These are phyloP conservation scores for Sporisorium iseilematis-ciliati DNA, from an alignment of 1,284 basidiomycete species.

Conservation along the genomic window DNA sequence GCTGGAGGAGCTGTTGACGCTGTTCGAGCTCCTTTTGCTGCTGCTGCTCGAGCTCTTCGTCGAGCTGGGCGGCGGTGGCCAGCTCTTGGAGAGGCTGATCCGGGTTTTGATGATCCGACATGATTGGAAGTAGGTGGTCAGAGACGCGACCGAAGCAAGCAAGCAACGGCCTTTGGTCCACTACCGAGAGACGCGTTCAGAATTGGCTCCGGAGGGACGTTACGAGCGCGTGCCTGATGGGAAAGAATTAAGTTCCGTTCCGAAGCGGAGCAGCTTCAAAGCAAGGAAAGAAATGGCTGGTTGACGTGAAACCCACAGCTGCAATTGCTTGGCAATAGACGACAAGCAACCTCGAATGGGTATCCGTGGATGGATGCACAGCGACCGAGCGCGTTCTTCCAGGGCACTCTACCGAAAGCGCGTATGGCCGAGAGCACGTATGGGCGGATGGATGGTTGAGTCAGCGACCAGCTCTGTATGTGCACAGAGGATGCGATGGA, in stretches of 20 bases:
- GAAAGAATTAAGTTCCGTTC: background rate
- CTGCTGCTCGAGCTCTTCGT: conserved; percentile 50
- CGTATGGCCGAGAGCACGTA: background rate
- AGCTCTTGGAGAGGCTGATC: conserved; percentile 54
- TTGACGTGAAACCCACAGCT: background rate
- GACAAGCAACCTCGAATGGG: background rate
- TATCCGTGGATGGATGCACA: background rate
- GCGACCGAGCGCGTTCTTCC: conserved; percentile 1
- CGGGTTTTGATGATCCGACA: conserved; percentile 46
- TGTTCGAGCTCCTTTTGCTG: conserved; percentile 45
- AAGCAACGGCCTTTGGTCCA: too few relatives aligned
- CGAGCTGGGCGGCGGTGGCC: conserved; percentile 52
- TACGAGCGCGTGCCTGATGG: conserved; percentile 1
- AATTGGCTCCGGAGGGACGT: too few relatives aligned
- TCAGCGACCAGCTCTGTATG: background rate
- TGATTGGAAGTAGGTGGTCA: conserved; percentile 11
- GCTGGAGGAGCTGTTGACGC: conserved; percentile 41
- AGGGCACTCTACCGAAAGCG: background rate
- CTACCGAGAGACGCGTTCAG: background rate
- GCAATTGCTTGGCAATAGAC: background rate
- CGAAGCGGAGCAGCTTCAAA: background rate
- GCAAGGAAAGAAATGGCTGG: background rate
- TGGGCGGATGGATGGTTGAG: background rate
- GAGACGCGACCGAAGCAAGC: background rate
- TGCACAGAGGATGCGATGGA: background rate